Conservation (phyloP, 169 alveolate genomes). For the Cryptosporidium ryanae region DNA sequence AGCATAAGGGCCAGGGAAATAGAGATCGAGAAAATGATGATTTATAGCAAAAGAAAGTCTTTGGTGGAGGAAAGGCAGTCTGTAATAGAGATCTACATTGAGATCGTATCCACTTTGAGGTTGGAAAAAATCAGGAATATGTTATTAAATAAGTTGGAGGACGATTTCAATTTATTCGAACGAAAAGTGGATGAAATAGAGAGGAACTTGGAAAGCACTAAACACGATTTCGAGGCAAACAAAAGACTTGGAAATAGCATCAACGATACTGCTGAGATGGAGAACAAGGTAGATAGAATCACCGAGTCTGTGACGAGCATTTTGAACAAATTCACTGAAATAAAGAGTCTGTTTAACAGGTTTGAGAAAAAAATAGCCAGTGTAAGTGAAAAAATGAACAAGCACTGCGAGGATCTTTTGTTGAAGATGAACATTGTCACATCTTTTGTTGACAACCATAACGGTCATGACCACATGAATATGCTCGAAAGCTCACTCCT, state of each 20-base stretch:
- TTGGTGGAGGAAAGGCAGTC: slow-evolving; percentile 5
- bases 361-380: background rate
- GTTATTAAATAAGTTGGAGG: background rate
- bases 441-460: slow-evolving; percentile 30
- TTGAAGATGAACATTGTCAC: background rate
- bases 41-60: background rate
- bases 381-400: background rate
- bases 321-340: background rate
- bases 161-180: background rate
- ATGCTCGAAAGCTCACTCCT: slow-evolving; percentile 62
- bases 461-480: background rate
- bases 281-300: background rate
- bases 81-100: slow-evolving; percentile 12
- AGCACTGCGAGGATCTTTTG: slow-evolving; percentile 20
- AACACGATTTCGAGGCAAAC: too few species aligned
- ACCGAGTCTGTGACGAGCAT: background rate
- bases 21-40: background rate
- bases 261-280: background rate
- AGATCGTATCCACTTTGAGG: slow-evolving; percentile 18
- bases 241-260: background rate
- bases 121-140: background rate
- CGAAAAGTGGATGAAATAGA: background rate
- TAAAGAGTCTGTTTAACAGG: background rate
- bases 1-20: background rate
- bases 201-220: background rate